A percentile compares a stretch with the other conserved stretches of the same genome.
Conservation (phyloP, 441 rosid species). For the Pelargonium fulgidum region DNA sequence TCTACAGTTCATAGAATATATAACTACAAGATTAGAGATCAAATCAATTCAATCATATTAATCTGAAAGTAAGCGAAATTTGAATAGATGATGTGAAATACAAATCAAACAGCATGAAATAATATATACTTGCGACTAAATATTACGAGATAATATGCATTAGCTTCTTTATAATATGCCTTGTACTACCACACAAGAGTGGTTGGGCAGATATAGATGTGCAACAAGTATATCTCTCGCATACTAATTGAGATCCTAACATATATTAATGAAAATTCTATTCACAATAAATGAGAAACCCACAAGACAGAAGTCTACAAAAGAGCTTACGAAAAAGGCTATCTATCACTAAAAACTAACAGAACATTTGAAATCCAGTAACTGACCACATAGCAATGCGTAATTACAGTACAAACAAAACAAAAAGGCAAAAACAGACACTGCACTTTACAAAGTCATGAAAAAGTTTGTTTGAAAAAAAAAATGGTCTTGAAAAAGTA, state of each 20-base stretch:
- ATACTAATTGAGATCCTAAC: neutral
- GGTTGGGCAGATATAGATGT: too few species aligned
- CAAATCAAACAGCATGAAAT: conserved; percentile 2
- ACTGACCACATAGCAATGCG: neutral
- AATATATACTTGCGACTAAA: neutral
- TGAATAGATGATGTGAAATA: neutral
- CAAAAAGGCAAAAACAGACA: too few species aligned
- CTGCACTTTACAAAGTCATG: too few species aligned
- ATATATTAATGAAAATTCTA: neutral
- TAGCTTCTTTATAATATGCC: neutral
- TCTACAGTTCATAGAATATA: neutral
- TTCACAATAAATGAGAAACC: neutral
- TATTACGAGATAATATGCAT: neutral
- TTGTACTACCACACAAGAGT: neutral
- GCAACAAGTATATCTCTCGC: neutral
- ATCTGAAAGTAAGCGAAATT: neutral
- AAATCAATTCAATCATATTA: neutral
- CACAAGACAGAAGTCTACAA: neutral
- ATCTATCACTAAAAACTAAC: neutral
- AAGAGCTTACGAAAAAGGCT: neutral
- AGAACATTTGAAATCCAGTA: neutral
- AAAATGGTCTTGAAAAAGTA: neutral
- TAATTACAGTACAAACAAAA: neutral
- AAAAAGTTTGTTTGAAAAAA: too few species aligned
- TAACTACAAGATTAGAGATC: neutral